Base-by-base conservation (phyloP, 2,329 filamentous ascomycete genomes). In the Byssoonygena ceratinophila region DNA sequence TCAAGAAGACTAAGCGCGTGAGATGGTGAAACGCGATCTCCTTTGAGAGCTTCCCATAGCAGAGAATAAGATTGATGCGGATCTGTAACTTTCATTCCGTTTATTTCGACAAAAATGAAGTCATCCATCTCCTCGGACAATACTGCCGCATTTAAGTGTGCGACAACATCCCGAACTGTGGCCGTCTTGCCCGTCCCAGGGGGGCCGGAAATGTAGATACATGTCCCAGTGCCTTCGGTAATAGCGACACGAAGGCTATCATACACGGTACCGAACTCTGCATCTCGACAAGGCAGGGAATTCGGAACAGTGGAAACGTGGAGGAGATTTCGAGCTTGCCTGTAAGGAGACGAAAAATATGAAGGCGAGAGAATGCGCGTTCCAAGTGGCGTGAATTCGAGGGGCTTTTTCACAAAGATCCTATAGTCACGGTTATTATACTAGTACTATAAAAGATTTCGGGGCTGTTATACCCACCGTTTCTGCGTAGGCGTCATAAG, bases 11-110 rank as follows among this genome's bases (percentile, higher is more conserved):
- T 88, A 11, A 98, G 76, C 0, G 92, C 91, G 66, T 98, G 92
- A 1, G 87, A 81, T 0, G 92, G 87, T 64, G 87, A 94, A 6
- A 97, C 90, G 45, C 92, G 82, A 64, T 98, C 89, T 23, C 89
- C 90, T 64, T 91, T 91, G 55, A 98, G 74, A 0, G 92, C 91
- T 71, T 98, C 89, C 94, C 94, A 98, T 1, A 98, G 78, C 18
- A 98, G 72, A 1, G 87, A 85, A 68, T 98, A 98, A 0, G 92
- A 90, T 67, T 98, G 92, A 64, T 97, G 90, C 0, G 92, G 91
- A 66, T 98, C 92, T 0, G 92, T 94, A 60, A 98, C 90, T 73
- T 98, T 98, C 92, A 98, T 97, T 59, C 92, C 94, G 68, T 98
- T 98, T 71, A 98, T 97, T 68, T 98, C 92, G 57, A 98, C 90